A percentile compares a stretch with the other conserved stretches of the same genome.
Conservation (phyloP, 768 basidiomycete genomes). For the Cystofilobasidium bisporidii region DNA sequence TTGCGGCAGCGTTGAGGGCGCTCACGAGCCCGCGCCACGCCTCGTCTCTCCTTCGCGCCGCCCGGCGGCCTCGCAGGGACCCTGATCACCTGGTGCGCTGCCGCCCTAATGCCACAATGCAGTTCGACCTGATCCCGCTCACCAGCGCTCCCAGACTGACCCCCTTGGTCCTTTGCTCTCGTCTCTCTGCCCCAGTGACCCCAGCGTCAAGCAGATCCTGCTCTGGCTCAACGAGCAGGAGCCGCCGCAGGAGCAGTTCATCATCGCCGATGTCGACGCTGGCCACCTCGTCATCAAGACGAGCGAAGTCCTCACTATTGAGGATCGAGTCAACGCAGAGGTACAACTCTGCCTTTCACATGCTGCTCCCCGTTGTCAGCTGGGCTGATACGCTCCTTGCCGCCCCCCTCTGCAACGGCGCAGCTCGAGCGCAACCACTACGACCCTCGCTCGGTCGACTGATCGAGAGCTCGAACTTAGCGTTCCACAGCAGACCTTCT, state of each 20-base stretch:
- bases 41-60: neutral
- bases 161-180: neutral
- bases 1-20: neutral
- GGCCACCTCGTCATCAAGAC: conserved; percentile 27
- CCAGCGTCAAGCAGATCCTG: conserved; percentile 26
- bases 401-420: no score
- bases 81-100: conserved; percentile 16
- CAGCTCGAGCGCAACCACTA: conserved; percentile 7
- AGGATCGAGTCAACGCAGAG: conserved; percentile 16
- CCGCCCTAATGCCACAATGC: neutral
- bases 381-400: no score
- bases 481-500: no score
- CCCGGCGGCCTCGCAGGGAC: conserved; percentile 1
- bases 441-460: neutral
- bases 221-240: conserved; percentile 22
- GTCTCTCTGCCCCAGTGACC: conserved; percentile 7
- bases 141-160: neutral
- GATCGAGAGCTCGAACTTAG: neutral
- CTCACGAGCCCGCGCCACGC: neutral
- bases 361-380: neutral
- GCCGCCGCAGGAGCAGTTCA: conserved; percentile 19
- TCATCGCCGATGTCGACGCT: conserved; percentile 26
- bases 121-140: neutral
- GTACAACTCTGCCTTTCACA: neutral
- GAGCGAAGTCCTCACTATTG: conserved; percentile 9